Conservation (phyloP, 345 rosid genomes). For the Brassica juncea region DNA sequence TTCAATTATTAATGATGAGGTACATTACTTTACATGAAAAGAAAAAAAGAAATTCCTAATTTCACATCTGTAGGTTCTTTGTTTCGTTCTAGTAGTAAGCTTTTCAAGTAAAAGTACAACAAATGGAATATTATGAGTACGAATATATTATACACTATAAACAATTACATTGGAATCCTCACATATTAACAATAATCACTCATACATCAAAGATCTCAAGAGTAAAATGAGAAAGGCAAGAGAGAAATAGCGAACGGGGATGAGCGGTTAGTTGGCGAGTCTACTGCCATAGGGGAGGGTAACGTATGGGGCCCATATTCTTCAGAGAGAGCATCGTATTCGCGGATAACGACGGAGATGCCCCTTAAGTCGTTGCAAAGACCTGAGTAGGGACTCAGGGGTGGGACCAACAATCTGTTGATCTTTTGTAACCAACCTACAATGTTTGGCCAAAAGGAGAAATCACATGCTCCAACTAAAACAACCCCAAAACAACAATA, state of each 20-base stretch:
- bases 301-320: background rate
- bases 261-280: constrained; percentile 21
- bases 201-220: background rate
- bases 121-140: too few species aligned
- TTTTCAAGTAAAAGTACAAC: too few species aligned
- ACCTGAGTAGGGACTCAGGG: constrained; percentile 11
- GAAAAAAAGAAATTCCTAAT: too few species aligned
- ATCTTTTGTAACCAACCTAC: constrained; percentile 28
- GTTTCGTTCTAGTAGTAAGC: too few species aligned
- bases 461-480: constrained; percentile 38
- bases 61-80: too few species aligned
- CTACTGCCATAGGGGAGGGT: background rate
- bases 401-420: constrained; percentile 28
- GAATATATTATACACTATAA: too few species aligned
- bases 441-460: constrained; percentile 35
- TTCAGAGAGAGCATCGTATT: background rate
- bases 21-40: too few species aligned
- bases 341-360: background rate
- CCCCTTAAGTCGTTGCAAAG: constrained; percentile 27
- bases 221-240: background rate
- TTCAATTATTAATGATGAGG: too few species aligned
- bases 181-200: background rate
- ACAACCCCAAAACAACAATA: background rate
- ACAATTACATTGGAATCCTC: too few species aligned
- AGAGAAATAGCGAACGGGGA: background rate